Base-by-base conservation (phyloP, 176 grass and related monocot species). In the Ensete ventricosum region DNA sequence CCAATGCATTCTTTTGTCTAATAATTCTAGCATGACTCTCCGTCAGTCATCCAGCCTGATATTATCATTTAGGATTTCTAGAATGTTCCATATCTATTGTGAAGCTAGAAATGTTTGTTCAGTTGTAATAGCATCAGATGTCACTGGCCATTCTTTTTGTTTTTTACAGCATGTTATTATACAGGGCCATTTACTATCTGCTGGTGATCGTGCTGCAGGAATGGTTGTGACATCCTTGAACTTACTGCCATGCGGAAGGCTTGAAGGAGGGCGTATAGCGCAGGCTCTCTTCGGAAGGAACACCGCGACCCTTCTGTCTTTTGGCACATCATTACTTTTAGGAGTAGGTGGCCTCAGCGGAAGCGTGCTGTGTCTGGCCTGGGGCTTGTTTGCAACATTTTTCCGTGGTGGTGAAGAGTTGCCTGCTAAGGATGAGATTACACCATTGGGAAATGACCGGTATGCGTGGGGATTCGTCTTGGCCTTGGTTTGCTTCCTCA, bases 191-290 rank as follows among this genome's bases (percentile, higher is more conserved):
- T 54, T 69, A 67, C 54, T 77, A 14, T 58, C 52, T 43, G 24
- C 76, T 10, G 17, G 29, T 51, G 49, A 53, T 65, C 24, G 19
- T 25, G 26, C 12, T 3, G 50, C 51, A 87, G 85, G 95, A 64
- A 89, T 93, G 73, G 95, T 98, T n/a, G 95, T 98, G 19, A 98
- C 95, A 78, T 98, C 90, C 29, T 81, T 98, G 67, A 98, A 93
- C 85, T 84, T 98, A 29, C 86, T 98, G 10, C 95, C 95, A 26
- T 76, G 80, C 57, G 95, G 95, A 78, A 78, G 86, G 72, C 88
- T 98, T 11, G 95, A 98, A 70, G 90, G 95, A 59, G 90, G 95
- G 9, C 82, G 95, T 22, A 81, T 98, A 66, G 86, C 95, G 22
- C 95, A 98, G 81, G 90, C 90, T 71, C 72, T 98, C 2, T 72